phyloP scores from a whole-genome alignment of 257 asterid genomes.

The Anisodus acutangulus region DNA sequence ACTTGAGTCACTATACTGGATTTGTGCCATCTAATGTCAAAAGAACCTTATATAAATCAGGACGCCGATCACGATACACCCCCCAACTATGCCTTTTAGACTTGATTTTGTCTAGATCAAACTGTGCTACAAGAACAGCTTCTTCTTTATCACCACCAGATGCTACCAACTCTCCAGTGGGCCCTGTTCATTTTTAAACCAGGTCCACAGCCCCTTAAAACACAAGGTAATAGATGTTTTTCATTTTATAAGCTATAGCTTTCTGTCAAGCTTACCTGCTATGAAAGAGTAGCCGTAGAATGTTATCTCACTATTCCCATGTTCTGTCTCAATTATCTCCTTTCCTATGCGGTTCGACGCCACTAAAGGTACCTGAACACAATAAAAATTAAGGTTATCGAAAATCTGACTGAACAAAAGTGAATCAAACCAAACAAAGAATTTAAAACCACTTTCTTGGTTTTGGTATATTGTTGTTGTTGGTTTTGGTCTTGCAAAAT shows the following conservation, averaged over 20 bases:
- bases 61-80: conserved; percentile 88
- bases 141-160: conserved; percentile 79
- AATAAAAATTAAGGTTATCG: conserved; percentile 13
- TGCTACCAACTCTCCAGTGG: conserved; percentile 82
- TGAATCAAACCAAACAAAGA: not conserved
- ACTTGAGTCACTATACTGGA: conserved; percentile 31
- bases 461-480: not conserved
- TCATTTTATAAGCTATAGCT: not conserved
- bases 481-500: conserved; percentile 5
- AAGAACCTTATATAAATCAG: conserved; percentile 93
- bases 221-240: not conserved
- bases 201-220: conserved; percentile 27
- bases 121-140: conserved; percentile 76
- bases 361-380: conserved; percentile 80
- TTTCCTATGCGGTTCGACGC: conserved; percentile 94
- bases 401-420: not conserved
- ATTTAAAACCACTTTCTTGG: not conserved
- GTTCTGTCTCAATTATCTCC: conserved; percentile 82
- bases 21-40: conserved; percentile 80
- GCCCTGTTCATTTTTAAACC: conserved; percentile 54
- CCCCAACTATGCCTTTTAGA: conserved; percentile 90
- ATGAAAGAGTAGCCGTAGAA: conserved; percentile 93
- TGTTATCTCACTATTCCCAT: conserved; percentile 83
- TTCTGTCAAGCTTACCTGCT: conserved; percentile 62
- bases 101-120: conserved; percentile 80